phyloP scores from a whole-genome alignment of 2,329 filamentous ascomycete species.

The Trichoderma arundinaceum region DNA sequence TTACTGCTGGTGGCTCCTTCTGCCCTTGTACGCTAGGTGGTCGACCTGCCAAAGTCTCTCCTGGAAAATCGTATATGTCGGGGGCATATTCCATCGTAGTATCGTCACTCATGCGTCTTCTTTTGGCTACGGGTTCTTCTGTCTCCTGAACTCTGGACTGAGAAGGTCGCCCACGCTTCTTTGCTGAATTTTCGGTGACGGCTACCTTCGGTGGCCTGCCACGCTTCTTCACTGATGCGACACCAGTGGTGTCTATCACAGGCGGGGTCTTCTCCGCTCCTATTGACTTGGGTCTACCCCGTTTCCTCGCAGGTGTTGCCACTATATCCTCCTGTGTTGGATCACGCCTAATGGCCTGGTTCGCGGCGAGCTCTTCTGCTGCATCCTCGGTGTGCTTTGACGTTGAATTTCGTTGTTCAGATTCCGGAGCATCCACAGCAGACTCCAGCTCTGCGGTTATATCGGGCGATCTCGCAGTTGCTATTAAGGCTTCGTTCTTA shows the following conservation, averaged over 20 bases:
- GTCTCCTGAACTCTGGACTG: not conserved
- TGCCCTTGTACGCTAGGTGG: too few relatives aligned
- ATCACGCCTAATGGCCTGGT: too few relatives aligned
- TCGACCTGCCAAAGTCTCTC: not conserved
- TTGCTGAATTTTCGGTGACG: not conserved
- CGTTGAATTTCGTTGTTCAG: not conserved
- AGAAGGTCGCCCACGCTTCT: conserved; percentile 3
- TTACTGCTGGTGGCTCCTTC: not conserved
- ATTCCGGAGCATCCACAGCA: not conserved
- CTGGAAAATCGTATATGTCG: not conserved
- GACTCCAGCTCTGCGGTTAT: not conserved
- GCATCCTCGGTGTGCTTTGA: not conserved
- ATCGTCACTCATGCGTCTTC: conserved; percentile 10
- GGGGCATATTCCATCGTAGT: conserved; percentile 1
- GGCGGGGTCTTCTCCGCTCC: not conserved
- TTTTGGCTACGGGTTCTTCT: conserved; percentile 18
- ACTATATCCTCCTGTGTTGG: not conserved
- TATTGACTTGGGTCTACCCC: conserved; percentile 5
- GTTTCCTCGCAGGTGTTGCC: conserved; percentile 1
- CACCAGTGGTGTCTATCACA: not conserved
- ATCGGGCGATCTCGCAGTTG: not conserved
- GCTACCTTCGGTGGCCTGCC: conserved; percentile 19
- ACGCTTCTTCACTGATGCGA: conserved; percentile 14
- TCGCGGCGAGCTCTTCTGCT: not conserved
- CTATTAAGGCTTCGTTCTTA: conserved; percentile 5